These are phyloP conservation scores for Kwoniella pini DNA, from an alignment of 768 basidiomycete species.

Conservation along the genomic window DNA sequence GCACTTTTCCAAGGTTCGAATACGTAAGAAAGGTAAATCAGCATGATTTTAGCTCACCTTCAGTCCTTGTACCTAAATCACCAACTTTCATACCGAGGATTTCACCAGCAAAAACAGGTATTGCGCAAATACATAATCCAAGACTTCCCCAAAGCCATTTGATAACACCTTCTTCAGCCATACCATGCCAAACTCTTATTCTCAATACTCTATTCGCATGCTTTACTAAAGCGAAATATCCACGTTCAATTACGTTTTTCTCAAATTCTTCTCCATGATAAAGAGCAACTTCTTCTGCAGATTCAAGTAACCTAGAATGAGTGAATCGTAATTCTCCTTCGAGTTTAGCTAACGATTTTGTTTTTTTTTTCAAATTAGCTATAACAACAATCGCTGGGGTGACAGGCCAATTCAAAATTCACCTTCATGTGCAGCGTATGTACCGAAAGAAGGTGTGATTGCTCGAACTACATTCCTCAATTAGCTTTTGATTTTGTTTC, in stretches of 20 bases:
- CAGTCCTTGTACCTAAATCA: conserved; percentile 84
- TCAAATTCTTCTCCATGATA: conserved; percentile 85
- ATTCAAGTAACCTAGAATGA: conserved; percentile 86
- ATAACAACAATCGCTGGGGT: too few relatives aligned
- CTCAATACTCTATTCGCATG: conserved; percentile 80
- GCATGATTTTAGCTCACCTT: conserved; percentile 62
- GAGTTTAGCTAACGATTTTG: conserved; percentile 76
- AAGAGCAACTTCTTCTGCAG: conserved; percentile 67
- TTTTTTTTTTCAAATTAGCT: too few relatives aligned
- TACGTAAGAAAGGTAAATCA: background rate
- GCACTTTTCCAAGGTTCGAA: background rate
- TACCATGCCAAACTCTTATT: conserved; percentile 84
- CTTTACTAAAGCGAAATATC: conserved; percentile 77
- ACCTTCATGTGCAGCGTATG: conserved; percentile 71
- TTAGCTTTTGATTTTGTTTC: too few relatives aligned
- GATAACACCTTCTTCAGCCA: conserved; percentile 90
- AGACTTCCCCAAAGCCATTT: conserved; percentile 94
- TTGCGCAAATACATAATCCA: conserved; percentile 86
- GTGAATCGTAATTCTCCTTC: conserved; percentile 86
- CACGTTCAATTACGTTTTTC: conserved; percentile 85
- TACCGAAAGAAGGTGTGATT: conserved; percentile 87
- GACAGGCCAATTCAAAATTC: conserved; percentile 6
- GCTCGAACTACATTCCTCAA: conserved; percentile 66
- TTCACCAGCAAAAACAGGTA: conserved; percentile 83
- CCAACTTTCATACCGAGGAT: conserved; percentile 66